A percentile compares a stretch with the other conserved stretches of the same genome.
Evolutionary conservation across 176 grass and related monocot genomes (phyloP).

Genomic region (Miscanthus lutarioriparius): DNA sequence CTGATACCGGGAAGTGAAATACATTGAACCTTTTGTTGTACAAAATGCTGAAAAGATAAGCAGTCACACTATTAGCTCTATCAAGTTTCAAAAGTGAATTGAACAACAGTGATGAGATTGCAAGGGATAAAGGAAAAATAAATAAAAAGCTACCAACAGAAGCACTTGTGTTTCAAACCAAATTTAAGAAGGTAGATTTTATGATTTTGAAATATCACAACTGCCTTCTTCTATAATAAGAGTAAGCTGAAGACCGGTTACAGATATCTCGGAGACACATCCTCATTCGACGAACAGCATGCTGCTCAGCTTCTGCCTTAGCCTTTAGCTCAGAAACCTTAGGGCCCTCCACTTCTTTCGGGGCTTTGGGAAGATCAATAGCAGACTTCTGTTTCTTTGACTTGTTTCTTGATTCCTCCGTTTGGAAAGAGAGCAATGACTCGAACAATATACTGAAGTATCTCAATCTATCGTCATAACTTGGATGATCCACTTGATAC

Average conservation of each 20-base stretch:
- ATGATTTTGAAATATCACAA: slow-evolving; percentile 6
- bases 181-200: neutral
- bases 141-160: neutral
- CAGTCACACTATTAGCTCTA: slow-evolving; percentile 24
- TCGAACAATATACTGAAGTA: slow-evolving; percentile 18
- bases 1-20: slow-evolving; percentile 83
- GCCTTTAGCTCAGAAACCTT: slow-evolving; percentile 52
- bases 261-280: slow-evolving; percentile 69
- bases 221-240: neutral
- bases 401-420: slow-evolving; percentile 78
- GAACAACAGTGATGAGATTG: slow-evolving; percentile 15
- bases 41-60: slow-evolving; percentile 66
- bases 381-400: slow-evolving; percentile 57
- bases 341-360: slow-evolving; percentile 73
- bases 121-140: neutral
- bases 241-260: no score
- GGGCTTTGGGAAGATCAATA: slow-evolving; percentile 82
- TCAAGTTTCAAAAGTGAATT: slow-evolving; percentile 20
- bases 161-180: neutral
- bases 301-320: slow-evolving; percentile 90
- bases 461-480: no score
- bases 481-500: slow-evolving; percentile 83
- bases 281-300: slow-evolving; percentile 85
- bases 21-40: slow-evolving; percentile 88
- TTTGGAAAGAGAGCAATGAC: slow-evolving; percentile 67